Percentiles rank a stretch among this genome's conserved stretches.
These are phyloP conservation scores for Salvia rosmarinus DNA, from an alignment of 257 asterid species.

Conservation along the genomic window DNA sequence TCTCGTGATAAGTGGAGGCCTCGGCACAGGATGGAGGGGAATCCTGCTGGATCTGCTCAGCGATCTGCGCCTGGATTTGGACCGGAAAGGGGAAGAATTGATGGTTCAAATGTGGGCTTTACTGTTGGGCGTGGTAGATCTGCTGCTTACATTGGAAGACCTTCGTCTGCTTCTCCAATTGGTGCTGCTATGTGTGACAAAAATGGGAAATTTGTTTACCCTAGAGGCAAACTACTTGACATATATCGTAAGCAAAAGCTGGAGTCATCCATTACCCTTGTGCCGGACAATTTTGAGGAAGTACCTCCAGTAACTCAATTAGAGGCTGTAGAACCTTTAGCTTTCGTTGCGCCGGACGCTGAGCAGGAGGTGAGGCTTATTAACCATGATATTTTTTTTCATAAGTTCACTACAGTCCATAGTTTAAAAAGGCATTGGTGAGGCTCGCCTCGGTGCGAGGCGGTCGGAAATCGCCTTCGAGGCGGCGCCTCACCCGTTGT, in stretches of 20 bases:
- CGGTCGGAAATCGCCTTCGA: too few relatives aligned
- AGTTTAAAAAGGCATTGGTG: too few relatives aligned
- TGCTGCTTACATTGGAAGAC: slow-evolving; percentile 48
- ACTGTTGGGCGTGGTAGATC: slow-evolving; percentile 92
- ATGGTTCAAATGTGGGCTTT: slow-evolving; percentile 80
- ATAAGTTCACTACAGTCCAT: neutral
- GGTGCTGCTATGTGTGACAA: slow-evolving; percentile 55
- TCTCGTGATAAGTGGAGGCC: slow-evolving; percentile 99
- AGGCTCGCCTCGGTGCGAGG: too few relatives aligned
- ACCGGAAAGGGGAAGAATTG: slow-evolving; percentile 72
- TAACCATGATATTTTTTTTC: neutral
- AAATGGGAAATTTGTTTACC: slow-evolving; percentile 67
- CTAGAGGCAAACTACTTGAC: slow-evolving; percentile 93
- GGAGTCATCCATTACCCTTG: slow-evolving; percentile 46
- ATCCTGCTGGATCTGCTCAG: slow-evolving; percentile 59
- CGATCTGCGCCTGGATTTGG: slow-evolving; percentile 99
- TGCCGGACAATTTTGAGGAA: slow-evolving; percentile 74
- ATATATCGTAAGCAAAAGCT: slow-evolving; percentile 75
- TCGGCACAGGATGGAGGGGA: slow-evolving; percentile 90
- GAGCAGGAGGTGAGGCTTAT: slow-evolving; percentile 77
- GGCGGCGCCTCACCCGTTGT: too few relatives aligned
- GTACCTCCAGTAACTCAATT: slow-evolving; percentile 60
- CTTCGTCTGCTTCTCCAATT: slow-evolving; percentile 55
- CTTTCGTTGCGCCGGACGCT: slow-evolving; percentile 80
- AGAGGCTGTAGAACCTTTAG: slow-evolving; percentile 66